Evolutionary conservation across 257 asterid genomes (phyloP), one percentile per base, ranked within the genome.

Genomic region (Coffea eugenioides): DNA sequence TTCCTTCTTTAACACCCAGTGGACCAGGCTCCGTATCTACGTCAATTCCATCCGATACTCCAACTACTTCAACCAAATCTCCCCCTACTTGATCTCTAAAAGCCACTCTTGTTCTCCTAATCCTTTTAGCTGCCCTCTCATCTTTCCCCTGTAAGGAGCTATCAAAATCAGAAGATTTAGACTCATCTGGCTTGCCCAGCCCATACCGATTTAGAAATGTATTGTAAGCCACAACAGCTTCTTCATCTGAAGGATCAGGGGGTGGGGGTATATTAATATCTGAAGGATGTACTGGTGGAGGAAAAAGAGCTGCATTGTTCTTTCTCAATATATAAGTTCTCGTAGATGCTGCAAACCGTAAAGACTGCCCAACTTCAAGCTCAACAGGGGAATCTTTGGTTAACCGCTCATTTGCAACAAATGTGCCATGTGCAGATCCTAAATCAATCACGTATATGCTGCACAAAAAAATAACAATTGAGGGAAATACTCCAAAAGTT

Each of bases 21-120:
- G 99, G 99, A 77, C 98, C 97, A 67, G 99, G 97, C 84, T 95
- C 97, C 3, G 98, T 93, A 87, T 91, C 99, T 23, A 95, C 99
- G 78, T 95, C 98, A 81, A 90, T 91, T 79, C 98, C 98, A 88
- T 93, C 99, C 0, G 98, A 93, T 80, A 85, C 84, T 76, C 99
- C 99, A 72, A 95, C 97, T 20, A 93, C 69, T 83, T 95, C 97
- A 85, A 90, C 92, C 84, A 95, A 90, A 80, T 90, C 91, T 41
- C 93, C 99, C 34, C 99, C 99, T 73, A 88, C 92, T 86, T 93
- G 97, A 86, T 95, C 99, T 85, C 82, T 91, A 75, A 95, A 95
- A 41, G 91, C 89, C 84, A 95, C 99, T 83, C 91, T 88, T 54
- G 85, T 82, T 83, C 91, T 93, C 91, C 84, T 91, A 73, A 90